Conservation (phyloP, 1,139 yeast species). For the Protomyces arabidopsidicola region DNA sequence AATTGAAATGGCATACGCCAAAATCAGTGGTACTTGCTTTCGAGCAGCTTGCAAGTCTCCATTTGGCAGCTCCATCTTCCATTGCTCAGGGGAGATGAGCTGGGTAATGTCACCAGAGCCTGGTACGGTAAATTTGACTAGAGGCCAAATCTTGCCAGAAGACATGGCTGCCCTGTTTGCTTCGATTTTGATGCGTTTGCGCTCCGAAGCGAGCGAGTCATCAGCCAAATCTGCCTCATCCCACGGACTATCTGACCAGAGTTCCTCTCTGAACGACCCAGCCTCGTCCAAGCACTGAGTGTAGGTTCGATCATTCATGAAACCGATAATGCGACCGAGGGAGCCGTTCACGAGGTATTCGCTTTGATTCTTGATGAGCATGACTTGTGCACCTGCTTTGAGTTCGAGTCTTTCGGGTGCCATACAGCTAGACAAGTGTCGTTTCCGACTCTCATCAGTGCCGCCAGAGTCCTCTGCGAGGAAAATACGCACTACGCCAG, state of each 20-base stretch:
- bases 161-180: slow-evolving; percentile 22
- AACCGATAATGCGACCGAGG: slow-evolving; percentile 76
- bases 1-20: slow-evolving; percentile 93
- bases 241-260: slow-evolving; percentile 17
- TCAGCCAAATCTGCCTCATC: slow-evolving; percentile 27
- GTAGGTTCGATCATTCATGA: slow-evolving; percentile 58
- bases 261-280: slow-evolving; percentile 3
- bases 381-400: slow-evolving; percentile 86
- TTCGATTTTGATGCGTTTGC: slow-evolving; percentile 19
- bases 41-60: slow-evolving; percentile 54
- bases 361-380: slow-evolving; percentile 90
- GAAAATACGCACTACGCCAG: slow-evolving; percentile 49
- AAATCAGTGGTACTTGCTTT: slow-evolving; percentile 71
- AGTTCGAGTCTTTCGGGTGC: slow-evolving; percentile 62
- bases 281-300: slow-evolving; percentile 31
- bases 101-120: slow-evolving; percentile 59
- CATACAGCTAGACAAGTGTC: slow-evolving; percentile 57
- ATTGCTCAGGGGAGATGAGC: slow-evolving; percentile 67
- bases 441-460: slow-evolving; percentile 43
- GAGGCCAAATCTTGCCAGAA: slow-evolving; percentile 47
- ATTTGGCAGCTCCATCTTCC: slow-evolving; percentile 60
- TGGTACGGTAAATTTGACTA: slow-evolving; percentile 67
- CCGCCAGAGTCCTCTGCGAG: slow-evolving; percentile 62
- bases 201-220: slow-evolving; percentile 20
- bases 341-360: slow-evolving; percentile 88